These are phyloP conservation scores for Cucurbita maxima DNA, from an alignment of 306 rosid genomes.

Conservation along the genomic window DNA sequence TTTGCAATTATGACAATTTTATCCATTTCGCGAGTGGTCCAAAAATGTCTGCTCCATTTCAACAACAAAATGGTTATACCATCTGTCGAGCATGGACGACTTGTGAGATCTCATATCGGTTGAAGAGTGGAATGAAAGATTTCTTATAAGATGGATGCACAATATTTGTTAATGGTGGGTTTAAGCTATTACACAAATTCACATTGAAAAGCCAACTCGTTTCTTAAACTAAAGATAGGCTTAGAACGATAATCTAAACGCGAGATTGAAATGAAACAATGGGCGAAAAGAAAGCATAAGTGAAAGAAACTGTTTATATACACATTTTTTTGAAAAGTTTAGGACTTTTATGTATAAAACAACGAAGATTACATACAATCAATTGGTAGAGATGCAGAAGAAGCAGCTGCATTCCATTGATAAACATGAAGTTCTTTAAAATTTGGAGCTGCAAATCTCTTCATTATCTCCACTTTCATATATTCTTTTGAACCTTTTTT, in stretches of 20 bases:
- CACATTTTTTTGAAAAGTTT: slow-evolving; percentile 33
- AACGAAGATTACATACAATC: slow-evolving; percentile 77
- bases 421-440: slow-evolving; percentile 25
- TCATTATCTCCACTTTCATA: slow-evolving; percentile 24
- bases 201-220: no score
- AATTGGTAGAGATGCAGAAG: slow-evolving; percentile 26
- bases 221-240: no score
- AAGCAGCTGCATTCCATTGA: slow-evolving; percentile 22
- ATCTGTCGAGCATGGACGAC: no score
- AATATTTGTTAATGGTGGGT: no score
- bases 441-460: slow-evolving; percentile 22
- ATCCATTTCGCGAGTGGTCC: slow-evolving; percentile 13
- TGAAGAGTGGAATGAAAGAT: no score
- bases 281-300: slow-evolving; percentile 12
- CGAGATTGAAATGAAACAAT: not conserved
- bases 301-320: slow-evolving; percentile 58
- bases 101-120: no score
- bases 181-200: no score
- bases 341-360: slow-evolving; percentile 44
- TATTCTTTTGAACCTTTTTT: not conserved
- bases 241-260: not conserved
- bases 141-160: no score
- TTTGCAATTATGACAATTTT: slow-evolving; percentile 20
- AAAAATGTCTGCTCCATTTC: not conserved
- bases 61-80: not conserved